Conservation (phyloP, 2,329 filamentous ascomycete genomes). For the Aspergillus flavus region DNA sequence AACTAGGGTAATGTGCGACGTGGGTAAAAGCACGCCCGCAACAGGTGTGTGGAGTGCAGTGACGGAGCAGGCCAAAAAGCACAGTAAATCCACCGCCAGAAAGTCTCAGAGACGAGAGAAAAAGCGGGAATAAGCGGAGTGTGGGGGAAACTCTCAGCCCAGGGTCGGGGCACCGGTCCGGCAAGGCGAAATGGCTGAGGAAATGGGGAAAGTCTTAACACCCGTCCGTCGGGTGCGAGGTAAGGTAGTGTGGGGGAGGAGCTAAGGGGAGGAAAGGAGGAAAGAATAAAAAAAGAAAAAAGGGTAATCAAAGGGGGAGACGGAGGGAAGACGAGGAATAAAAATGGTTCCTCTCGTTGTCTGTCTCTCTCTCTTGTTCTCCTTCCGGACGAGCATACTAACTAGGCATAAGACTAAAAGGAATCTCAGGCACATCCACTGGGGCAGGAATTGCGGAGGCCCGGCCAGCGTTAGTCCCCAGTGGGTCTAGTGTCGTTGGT, state of each 20-base stretch:
- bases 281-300: constrained; percentile 23
- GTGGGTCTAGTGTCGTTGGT: constrained; percentile 15
- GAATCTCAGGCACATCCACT: constrained; percentile 16
- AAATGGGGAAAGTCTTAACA: constrained; percentile 5
- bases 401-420: constrained; percentile 13
- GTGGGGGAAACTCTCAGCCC: constrained; percentile 34
- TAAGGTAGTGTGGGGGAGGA: constrained; percentile 11
- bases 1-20: constrained; percentile 7
- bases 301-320: constrained; percentile 7
- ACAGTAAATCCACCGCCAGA: constrained; percentile 5
- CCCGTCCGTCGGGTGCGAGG: constrained; percentile 3
- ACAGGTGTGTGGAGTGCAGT: constrained; percentile 5
- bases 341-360: not conserved
- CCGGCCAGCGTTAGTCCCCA: constrained; percentile 19
- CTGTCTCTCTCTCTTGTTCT: not conserved
- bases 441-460: constrained; percentile 13
- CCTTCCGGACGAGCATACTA: constrained; percentile 1
- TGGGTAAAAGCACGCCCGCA: constrained; percentile 10
- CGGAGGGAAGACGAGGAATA: constrained; percentile 30
- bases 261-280: constrained; percentile 11
- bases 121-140: constrained; percentile 34
- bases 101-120: not conserved
- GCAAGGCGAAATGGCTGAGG: constrained; percentile 24
- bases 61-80: not conserved
- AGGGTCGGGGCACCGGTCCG: constrained; percentile 36